Conservation (phyloP, 495 filamentous ascomycete species). For the Tuber magnatum region DNA sequence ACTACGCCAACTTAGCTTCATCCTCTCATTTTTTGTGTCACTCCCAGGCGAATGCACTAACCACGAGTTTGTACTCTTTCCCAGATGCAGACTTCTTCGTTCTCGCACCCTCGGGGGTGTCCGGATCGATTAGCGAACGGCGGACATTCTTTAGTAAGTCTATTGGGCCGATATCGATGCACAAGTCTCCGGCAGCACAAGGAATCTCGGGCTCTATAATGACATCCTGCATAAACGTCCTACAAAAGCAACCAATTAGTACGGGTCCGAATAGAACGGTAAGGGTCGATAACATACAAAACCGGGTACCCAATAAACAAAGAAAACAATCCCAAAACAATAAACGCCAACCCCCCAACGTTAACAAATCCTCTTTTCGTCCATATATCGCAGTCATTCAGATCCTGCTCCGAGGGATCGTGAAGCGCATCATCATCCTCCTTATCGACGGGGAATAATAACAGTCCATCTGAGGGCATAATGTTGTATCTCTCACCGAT, state of each 20-base stretch:
- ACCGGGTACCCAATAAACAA: conserved; percentile 70
- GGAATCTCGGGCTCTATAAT: background rate
- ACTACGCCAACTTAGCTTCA: conserved; percentile 44
- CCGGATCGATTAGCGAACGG: conserved; percentile 59
- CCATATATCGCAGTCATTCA: conserved; percentile 58
- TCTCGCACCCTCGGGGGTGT: conserved; percentile 57
- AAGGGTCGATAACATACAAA: conserved; percentile 49
- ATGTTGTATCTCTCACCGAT: conserved; percentile 75
- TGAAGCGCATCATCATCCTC: conserved; percentile 74
- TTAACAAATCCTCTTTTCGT: conserved; percentile 61
- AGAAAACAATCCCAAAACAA: conserved; percentile 57
- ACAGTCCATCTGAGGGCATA: conserved; percentile 56
- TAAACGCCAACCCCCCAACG: conserved; percentile 56
- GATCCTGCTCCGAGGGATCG: conserved; percentile 63
- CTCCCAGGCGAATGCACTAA: conserved; percentile 41
- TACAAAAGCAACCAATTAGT: conserved; percentile 32
- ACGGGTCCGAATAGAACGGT: background rate
- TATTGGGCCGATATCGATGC: conserved; percentile 53
- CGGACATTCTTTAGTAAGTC: conserved; percentile 58
- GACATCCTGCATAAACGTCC: conserved; percentile 51
- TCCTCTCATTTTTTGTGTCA: background rate
- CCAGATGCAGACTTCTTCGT: conserved; percentile 55
- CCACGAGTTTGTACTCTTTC: conserved; percentile 57
- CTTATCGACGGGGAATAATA: conserved; percentile 68
- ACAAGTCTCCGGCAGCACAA: conserved; percentile 38